Percentiles rank a stretch among this genome's conserved stretches.
Conservation (phyloP, 73 alveolate species). For the Tetrahymena malaccensis region DNA sequence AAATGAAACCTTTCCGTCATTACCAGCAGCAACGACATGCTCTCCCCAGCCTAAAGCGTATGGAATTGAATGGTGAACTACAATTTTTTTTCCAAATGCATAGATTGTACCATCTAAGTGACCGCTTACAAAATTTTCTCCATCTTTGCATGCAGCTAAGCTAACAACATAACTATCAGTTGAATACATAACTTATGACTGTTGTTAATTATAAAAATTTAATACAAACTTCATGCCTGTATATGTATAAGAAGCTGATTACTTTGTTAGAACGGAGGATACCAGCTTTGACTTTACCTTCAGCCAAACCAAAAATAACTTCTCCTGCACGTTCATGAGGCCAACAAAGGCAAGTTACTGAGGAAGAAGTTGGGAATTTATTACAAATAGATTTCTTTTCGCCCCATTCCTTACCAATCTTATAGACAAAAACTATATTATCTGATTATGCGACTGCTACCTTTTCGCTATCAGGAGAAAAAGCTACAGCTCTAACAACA, state of each 20-base stretch:
- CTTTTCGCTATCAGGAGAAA: constrained; percentile 96
- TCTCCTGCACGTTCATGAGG: constrained; percentile 89
- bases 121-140: constrained; percentile 94
- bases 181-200: constrained; percentile 75
- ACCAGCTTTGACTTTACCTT: constrained; percentile 98
- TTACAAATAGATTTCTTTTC: constrained; percentile 99
- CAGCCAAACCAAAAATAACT: constrained; percentile 97
- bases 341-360: constrained; percentile 98
- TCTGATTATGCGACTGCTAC: constrained; percentile 99
- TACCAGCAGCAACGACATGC: constrained; percentile 97
- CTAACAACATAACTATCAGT: constrained; percentile 88
- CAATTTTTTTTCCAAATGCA: constrained; percentile 60
- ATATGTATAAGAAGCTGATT: neutral
- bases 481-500: constrained; percentile 94
- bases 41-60: constrained; percentile 96
- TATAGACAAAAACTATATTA: constrained; percentile 96
- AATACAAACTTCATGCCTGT: neutral
- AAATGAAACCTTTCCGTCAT: constrained; percentile 88
- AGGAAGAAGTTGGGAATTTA: constrained; percentile 95
- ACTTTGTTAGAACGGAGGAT: constrained; percentile 87
- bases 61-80: constrained; percentile 85
- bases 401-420: constrained; percentile 97
- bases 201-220: neutral
- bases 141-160: constrained; percentile 90
- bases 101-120: constrained; percentile 97